These are phyloP conservation scores for Chlorella ohadii DNA, from an alignment of 139 green algal species.

Conservation along the genomic window DNA sequence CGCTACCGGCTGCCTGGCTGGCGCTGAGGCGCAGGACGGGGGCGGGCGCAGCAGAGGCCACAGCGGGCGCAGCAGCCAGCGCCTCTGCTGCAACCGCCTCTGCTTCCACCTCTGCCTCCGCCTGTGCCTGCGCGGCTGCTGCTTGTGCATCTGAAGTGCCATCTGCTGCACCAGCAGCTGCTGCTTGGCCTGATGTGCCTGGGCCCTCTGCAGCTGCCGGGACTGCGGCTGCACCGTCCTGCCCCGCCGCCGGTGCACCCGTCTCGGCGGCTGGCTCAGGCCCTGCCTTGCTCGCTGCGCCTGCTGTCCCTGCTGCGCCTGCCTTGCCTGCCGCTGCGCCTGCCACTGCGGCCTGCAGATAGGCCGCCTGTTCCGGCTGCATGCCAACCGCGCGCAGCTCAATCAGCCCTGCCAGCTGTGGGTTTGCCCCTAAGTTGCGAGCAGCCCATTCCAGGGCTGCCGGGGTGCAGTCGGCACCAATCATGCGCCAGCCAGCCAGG, in stretches of 20 bases:
- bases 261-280: no score
- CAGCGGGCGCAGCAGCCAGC: neutral
- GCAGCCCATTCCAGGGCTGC: constrained; percentile 59
- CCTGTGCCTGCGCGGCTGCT: no score
- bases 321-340: neutral
- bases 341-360: neutral
- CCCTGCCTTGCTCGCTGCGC: neutral
- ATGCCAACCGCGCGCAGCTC: constrained; percentile 56
- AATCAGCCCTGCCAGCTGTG: constrained; percentile 69
- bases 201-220: no score
- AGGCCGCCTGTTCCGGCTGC: constrained; percentile 36
- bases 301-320: neutral
- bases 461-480: constrained; percentile 82
- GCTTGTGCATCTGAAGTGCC: no score
- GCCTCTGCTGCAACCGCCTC: neutral
- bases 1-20: neutral
- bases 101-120: neutral
- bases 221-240: no score
- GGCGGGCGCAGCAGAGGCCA: neutral
- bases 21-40: neutral
- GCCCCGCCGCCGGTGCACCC: no score
- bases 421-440: constrained; percentile 72
- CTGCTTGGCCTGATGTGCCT: no score
- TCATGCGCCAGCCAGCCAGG: constrained; percentile 85
- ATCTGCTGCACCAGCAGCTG: neutral